Base-by-base conservation (phyloP, 2,329 filamentous ascomycete genomes). In the Pseudogymnoascus sp. region DNA sequence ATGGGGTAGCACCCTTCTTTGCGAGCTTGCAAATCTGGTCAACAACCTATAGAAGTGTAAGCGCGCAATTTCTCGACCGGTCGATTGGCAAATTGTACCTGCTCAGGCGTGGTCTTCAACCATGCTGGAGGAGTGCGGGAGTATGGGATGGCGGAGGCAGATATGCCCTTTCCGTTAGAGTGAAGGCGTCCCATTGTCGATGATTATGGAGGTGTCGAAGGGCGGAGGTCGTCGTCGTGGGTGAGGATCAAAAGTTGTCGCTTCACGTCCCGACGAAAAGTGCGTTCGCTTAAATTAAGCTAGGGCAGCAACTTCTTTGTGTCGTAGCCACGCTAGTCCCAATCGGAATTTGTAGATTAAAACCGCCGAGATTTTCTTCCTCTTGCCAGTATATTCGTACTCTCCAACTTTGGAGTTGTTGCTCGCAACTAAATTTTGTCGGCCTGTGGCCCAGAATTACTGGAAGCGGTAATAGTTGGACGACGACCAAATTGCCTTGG, bases 1-100 rank as follows among this genome's bases (percentile, higher is more conserved):
- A 97, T 73, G 94, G 94, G 70, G 93, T 96, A 71, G 91, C 91
- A 82, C 95, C 94, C 89, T 97, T 97, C 83, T 90, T 92, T 76
- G 94, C 94, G 77, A 97, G 89, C 85, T 96, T 96, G 83, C 89
- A 92, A 82, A 99, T 99, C 83, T 97, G 92, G 77, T 99, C 94
- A 73, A 96, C 91, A 78, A 99, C 91, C 57, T 58, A 58, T 38
- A 25, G 34, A 38, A 16, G 32, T 38, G 57, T 58, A 25, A 58
- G 57, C 57, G 57, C 57, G 34, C 20, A 8, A 58, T 58, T 22
- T 18, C 16, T 12, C 47, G 47, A 54, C n/a, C 28, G 28, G 47
- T 54, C 47, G 11, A 39, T 58, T 39, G 57, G 16, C 14, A 39
- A 37, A 34, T 25, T 34, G 32, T 58, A 58, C 57, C 83, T 96